Percentiles rank a stretch among this genome's conserved stretches.
phyloP scores from a whole-genome alignment of 345 rosid species.

The Clarkia xantiana region DNA sequence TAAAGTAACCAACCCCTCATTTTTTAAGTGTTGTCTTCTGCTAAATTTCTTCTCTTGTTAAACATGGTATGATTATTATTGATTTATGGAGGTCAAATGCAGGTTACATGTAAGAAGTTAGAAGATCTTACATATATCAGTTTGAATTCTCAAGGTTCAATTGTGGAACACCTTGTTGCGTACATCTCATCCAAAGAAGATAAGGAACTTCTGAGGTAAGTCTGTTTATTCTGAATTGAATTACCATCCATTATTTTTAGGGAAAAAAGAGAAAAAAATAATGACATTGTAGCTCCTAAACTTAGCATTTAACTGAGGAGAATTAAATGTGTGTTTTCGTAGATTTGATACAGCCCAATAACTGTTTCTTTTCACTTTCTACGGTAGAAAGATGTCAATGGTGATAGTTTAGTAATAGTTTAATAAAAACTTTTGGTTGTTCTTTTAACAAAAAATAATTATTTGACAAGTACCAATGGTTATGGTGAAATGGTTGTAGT shows the following conservation, averaged over 20 bases:
- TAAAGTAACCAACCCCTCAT: no score
- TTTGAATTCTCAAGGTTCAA: constrained; percentile 20
- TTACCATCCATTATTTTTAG: no score
- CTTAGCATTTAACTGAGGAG: not conserved
- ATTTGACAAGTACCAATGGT: no score
- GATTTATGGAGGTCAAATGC: constrained; percentile 6
- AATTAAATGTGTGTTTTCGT: not conserved
- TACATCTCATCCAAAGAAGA: constrained; percentile 54
- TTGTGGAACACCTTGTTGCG: constrained; percentile 37
- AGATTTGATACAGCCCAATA: not conserved
- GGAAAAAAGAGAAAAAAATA: no score
- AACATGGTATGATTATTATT: not conserved
- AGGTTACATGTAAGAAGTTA: constrained; percentile 63
- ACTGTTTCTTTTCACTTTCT: not conserved
- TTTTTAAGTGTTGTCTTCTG: no score
- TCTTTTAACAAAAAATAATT: no score
- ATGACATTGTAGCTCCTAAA: not conserved
- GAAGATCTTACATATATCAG: constrained; percentile 49
- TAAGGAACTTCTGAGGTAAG: constrained; percentile 53
- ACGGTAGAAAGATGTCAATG: constrained; percentile 57
- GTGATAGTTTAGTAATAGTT: no score
- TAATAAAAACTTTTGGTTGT: no score
- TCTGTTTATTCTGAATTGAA: not conserved
- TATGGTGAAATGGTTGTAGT: no score
- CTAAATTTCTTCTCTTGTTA: no score